Base-by-base conservation (phyloP, 2,329 filamentous ascomycete species). In the Neofusicoccum sp. region DNA sequence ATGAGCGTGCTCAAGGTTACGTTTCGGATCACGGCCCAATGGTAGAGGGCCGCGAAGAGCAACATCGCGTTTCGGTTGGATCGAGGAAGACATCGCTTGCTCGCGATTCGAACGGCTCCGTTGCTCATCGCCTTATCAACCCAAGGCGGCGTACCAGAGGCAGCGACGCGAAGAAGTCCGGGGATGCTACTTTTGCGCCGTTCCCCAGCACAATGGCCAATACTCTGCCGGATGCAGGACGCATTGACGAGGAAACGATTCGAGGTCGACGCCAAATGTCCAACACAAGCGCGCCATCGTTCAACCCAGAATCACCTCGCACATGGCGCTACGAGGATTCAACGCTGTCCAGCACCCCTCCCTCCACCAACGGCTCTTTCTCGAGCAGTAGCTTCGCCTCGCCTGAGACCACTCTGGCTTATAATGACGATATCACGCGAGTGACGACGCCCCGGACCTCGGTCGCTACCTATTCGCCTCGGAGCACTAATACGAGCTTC, bases 1-100 rank as follows among this genome's bases (percentile, higher is more conserved):
- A 60, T n/a, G 57, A 48, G 30, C 43, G 61, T 69, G 73, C 33
- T 41, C 69, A 73, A 64, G 71, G 72, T 11, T 68, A 71, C 3
- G 71, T 69, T 4, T 68, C 66, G 5, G 70, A 68, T 36, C 65
- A 69, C 30, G 71, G 71, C 34, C 61, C 66, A 1, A 26, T 40
- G 6, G 41, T 56, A 20, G 40, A 53, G 40, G 49, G 31, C 9
- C 58, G 58, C 20, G 58, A 61, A n/a, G 58, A 61, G 12, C 48
- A 54, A 20, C 48, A 51, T 14, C 40, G 49, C 24, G 56, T 41
- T n/a, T 59, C 56, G 6, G 34, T 49, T 7, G 36, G 56, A 28
- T 56, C 58, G 30, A 61, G 48, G n/a, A 56, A 56, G 26, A 45
- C 58, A 12, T 56, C 58, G 14, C 5, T 45, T n/a, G 44, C n/a